Conservation (phyloP, 805 yeast species). For the Lachancea sp. region DNA sequence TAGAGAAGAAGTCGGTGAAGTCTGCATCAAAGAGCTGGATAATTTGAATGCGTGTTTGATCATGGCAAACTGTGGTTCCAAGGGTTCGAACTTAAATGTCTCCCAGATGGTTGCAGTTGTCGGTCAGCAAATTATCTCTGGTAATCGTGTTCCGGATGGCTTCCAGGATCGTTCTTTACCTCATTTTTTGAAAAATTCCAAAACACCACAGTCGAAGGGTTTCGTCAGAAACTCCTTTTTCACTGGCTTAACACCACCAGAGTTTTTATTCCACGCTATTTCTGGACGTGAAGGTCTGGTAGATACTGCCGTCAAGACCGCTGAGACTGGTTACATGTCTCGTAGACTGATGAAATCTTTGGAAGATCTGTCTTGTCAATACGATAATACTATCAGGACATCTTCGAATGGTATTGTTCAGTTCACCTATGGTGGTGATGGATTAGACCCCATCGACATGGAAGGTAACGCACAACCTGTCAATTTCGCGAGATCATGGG, state of each 20-base stretch:
- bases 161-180: slow-evolving; percentile 98
- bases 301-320: slow-evolving; percentile 98
- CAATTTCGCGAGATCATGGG: slow-evolving; percentile 91
- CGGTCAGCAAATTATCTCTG: slow-evolving; percentile 97
- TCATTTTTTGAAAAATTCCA: slow-evolving; percentile 91
- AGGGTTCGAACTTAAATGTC: slow-evolving; percentile 95
- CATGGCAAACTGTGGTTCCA: slow-evolving; percentile 99
- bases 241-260: slow-evolving; percentile 93
- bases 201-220: slow-evolving; percentile 96
- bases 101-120: slow-evolving; percentile 99
- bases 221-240: slow-evolving; percentile 94
- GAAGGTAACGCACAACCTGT: slow-evolving; percentile 98
- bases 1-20: slow-evolving; percentile 98
- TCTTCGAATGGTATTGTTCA: slow-evolving; percentile 96
- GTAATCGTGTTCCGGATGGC: slow-evolving; percentile 99
- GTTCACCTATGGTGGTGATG: slow-evolving; percentile 97
- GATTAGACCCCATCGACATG: slow-evolving; percentile 97
- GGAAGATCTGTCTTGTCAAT: slow-evolving; percentile 90
- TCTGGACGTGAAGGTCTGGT: slow-evolving; percentile 99
- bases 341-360: slow-evolving; percentile 96
- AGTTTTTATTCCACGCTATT: slow-evolving; percentile 95
- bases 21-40: slow-evolving; percentile 87
- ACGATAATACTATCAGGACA: slow-evolving; percentile 91
- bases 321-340: slow-evolving; percentile 98
- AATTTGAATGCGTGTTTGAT: slow-evolving; percentile 90